Evolutionary conservation across 2,329 filamentous ascomycete genomes (phyloP).

Genomic region (Pseudopithomyces chartarum): DNA sequence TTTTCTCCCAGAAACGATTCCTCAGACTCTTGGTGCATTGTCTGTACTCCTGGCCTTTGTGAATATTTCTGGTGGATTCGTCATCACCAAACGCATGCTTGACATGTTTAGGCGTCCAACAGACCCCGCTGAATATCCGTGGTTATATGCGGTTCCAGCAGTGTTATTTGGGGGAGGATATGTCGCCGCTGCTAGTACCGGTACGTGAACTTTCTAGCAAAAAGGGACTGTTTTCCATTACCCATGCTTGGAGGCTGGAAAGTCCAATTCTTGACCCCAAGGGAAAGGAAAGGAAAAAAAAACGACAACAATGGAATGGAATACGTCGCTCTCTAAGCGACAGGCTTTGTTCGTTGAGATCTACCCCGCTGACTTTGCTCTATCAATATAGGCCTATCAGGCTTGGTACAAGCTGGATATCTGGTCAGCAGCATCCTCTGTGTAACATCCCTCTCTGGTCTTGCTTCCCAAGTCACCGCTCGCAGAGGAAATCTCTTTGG

Average conservation of each 20-base stretch:
- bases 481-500: constrained; percentile 85
- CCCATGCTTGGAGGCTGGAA: too few species aligned
- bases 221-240: too few species aligned
- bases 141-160: constrained; percentile 81
- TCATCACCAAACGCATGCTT: constrained; percentile 91
- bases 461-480: constrained; percentile 82
- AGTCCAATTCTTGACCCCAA: too few species aligned
- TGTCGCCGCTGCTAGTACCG: constrained; percentile 74
- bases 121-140: constrained; percentile 86
- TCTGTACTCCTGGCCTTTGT: constrained; percentile 87
- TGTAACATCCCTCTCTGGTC: constrained; percentile 76
- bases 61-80: constrained; percentile 86
- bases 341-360: too few species aligned
- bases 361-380: too few species aligned
- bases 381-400: constrained; percentile 66
- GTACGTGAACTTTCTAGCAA: too few species aligned
- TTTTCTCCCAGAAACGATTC: constrained; percentile 64
- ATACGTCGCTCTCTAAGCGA: too few species aligned
- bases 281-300: too few species aligned
- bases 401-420: constrained; percentile 85
- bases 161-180: constrained; percentile 80
- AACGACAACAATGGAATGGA: too few species aligned
- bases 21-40: constrained; percentile 74
- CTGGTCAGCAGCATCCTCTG: constrained; percentile 83
- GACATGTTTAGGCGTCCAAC: constrained; percentile 71